Evolutionary conservation across 2,329 filamentous ascomycete species (phyloP).

Genomic region (Neofusicoccum kwambonambiense): DNA sequence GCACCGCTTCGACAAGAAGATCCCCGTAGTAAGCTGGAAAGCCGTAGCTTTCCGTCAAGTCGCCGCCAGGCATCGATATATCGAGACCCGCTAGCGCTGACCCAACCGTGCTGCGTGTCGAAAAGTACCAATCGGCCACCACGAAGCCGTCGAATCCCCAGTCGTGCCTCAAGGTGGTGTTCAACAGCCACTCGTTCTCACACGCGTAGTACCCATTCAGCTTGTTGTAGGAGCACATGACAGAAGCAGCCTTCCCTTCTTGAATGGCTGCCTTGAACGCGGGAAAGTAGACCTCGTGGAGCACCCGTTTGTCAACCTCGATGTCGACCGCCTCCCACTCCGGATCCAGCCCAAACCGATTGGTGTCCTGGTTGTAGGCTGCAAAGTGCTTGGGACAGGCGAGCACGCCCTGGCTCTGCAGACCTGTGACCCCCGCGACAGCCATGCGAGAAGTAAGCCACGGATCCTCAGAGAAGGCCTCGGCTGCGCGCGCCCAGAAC

Average conservation of each 20-base stretch:
- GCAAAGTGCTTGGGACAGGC: too few relatives aligned
- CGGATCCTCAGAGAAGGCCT: too few relatives aligned
- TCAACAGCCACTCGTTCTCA: conserved; percentile 45
- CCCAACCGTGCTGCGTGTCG: conserved; percentile 28
- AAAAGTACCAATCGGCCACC: conserved; percentile 22
- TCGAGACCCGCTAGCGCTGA: conserved; percentile 29
- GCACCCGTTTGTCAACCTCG: too few relatives aligned
- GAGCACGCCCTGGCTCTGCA: too few relatives aligned
- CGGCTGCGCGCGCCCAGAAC: too few relatives aligned
- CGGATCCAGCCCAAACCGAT: too few relatives aligned
- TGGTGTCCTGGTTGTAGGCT: too few relatives aligned
- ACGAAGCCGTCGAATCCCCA: conserved; percentile 35
- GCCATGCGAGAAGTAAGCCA: too few relatives aligned
- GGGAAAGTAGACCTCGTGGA: conserved; percentile 77
- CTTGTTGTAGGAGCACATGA: conserved; percentile 50
- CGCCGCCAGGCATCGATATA: conserved; percentile 4
- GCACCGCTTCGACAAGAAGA: conserved; percentile 38
- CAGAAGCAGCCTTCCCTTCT: conserved; percentile 56
- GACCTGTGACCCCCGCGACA: too few relatives aligned
- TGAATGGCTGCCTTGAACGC: conserved; percentile 71
- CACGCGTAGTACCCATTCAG: conserved; percentile 40
- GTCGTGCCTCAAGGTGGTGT: conserved; percentile 50
- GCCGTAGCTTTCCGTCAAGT: conserved; percentile 18
- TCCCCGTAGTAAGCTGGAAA: background rate
- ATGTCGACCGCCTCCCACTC: too few relatives aligned